Conservation (phyloP, 2,329 filamentous ascomycete species). For the Podosphaera xanthii region DNA sequence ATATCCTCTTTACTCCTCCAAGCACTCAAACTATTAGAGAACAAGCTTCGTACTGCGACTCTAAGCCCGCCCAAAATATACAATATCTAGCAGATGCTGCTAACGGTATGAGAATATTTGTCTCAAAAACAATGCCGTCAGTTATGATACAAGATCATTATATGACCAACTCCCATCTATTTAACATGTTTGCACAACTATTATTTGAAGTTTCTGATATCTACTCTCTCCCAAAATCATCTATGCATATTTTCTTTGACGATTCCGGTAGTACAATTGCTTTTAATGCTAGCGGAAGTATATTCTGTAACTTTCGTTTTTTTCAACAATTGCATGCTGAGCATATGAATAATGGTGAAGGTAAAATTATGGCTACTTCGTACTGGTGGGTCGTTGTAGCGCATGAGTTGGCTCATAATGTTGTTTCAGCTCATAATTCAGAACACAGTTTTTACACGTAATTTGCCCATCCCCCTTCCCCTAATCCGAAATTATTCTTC, state of each 20-base stretch:
- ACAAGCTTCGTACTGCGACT: conserved; percentile 69
- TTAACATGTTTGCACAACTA: conserved; percentile 47
- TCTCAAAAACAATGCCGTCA: conserved; percentile 30
- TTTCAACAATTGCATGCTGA: conserved; percentile 56
- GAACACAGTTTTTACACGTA: conserved; percentile 67
- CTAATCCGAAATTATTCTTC: background rate
- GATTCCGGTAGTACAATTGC: conserved; percentile 61
- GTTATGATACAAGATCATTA: conserved; percentile 26
- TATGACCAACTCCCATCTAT: conserved; percentile 29
- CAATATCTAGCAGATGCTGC: conserved; percentile 44
- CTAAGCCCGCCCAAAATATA: conserved; percentile 50
- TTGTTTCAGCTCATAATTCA: conserved; percentile 55
- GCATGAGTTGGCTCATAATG: conserved; percentile 87
- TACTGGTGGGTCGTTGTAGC: conserved; percentile 96
- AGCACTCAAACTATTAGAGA: conserved; percentile 54
- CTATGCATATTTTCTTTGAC: conserved; percentile 76
- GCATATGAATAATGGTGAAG: conserved; percentile 22
- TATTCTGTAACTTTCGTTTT: conserved; percentile 87
- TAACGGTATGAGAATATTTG: conserved; percentile 51
- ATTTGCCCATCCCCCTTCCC: conserved; percentile 11
- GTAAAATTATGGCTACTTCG: conserved; percentile 43
- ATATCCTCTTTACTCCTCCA: conserved; percentile 49
- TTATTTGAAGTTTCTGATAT: conserved; percentile 46
- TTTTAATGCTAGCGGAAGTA: conserved; percentile 67
- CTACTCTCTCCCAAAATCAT: conserved; percentile 45